Percentiles rank a stretch among this genome's conserved stretches.
Conservation (phyloP, 2,329 filamentous ascomycete genomes). For the Trichoderma citrinoviride region DNA sequence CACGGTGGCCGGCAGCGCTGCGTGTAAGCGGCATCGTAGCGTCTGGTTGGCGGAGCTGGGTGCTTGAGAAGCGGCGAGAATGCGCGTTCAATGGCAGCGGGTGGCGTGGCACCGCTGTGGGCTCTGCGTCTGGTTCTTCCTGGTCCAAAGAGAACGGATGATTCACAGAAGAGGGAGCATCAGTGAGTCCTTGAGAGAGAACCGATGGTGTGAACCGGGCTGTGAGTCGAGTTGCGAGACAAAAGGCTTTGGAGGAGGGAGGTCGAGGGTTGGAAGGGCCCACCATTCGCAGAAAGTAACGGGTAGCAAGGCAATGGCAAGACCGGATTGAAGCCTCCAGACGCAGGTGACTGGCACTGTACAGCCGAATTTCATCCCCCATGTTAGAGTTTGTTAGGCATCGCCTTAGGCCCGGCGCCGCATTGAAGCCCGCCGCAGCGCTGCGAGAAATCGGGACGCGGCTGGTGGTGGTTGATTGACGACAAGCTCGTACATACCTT, state of each 20-base stretch:
- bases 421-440: not conserved
- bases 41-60: not conserved
- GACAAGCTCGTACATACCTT: too few species aligned
- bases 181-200: too few species aligned
- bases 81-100: not conserved
- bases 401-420: not conserved
- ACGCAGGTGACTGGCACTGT: constrained; percentile 1
- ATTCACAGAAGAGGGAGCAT: too few species aligned
- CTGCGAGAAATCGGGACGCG: not conserved
- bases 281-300: not conserved
- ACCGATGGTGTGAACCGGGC: too few species aligned
- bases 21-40: constrained; percentile 33
- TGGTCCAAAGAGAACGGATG: too few species aligned
- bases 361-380: not conserved
- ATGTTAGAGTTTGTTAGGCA: not conserved
- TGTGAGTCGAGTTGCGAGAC: not conserved
- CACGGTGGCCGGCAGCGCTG: constrained; percentile 25
- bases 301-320: not conserved
- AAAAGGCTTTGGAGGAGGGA: not conserved
- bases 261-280: not conserved
- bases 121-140: too few species aligned
- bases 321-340: too few species aligned
- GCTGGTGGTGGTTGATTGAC: not conserved
- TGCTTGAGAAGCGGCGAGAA: not conserved
- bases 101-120: too few species aligned